Conservation (phyloP, 2,329 filamentous ascomycete species). For the Xylaria sp. region DNA sequence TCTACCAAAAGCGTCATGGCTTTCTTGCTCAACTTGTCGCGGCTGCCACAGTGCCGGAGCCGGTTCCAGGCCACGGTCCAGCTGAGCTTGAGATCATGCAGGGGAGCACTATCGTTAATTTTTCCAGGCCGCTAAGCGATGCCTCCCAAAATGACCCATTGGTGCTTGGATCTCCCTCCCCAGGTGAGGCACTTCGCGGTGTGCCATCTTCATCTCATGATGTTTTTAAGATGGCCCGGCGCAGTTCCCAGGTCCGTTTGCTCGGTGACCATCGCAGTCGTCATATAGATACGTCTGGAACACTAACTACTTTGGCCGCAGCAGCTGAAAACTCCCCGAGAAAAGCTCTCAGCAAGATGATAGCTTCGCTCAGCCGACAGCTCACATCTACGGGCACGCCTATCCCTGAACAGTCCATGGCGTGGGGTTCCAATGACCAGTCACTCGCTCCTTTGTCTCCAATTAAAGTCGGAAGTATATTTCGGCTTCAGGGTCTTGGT, state of each 20-base stretch:
- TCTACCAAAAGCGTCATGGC: conserved; percentile 58
- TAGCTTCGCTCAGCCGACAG: conserved; percentile 34
- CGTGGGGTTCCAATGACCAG: conserved; percentile 14
- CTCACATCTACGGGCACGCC: conserved; percentile 19
- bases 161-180: conserved; percentile 34
- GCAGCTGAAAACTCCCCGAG: conserved; percentile 8
- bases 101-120: conserved; percentile 34
- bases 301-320: conserved; percentile 26
- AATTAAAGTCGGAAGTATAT: conserved; percentile 40
- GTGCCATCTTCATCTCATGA: conserved; percentile 35
- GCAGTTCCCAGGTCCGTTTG: conserved; percentile 27
- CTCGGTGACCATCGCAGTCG: conserved; percentile 32
- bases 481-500: conserved; percentile 41
- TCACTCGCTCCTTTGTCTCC: conserved; percentile 28
- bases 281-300: conserved; percentile 29
- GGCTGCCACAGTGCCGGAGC: conserved; percentile 33
- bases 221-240: conserved; percentile 33
- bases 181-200: conserved; percentile 35
- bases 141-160: conserved; percentile 32
- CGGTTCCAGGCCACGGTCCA: not conserved
- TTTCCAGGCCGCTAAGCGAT: conserved; percentile 39
- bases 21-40: conserved; percentile 59
- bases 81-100: conserved; percentile 15
- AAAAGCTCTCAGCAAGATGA: conserved; percentile 30
- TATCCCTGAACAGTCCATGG: conserved; percentile 5